Evolutionary conservation across 2,329 filamentous ascomycete species (phyloP).

Genomic region (Plenodomus tracheiphilus): DNA sequence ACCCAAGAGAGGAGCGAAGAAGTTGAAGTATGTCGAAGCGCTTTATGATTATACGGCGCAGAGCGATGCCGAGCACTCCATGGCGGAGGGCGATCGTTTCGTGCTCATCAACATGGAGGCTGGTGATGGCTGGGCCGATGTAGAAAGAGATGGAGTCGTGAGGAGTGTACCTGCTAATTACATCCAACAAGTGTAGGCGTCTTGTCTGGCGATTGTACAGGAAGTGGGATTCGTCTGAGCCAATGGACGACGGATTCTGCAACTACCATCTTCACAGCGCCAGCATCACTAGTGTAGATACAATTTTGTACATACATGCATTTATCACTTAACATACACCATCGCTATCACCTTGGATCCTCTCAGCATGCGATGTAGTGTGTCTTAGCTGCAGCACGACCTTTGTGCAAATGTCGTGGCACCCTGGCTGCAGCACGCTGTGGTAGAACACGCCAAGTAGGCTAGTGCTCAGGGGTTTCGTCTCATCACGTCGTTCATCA

Average conservation of each 20-base stretch:
- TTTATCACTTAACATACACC: neutral
- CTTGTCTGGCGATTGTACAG: neutral
- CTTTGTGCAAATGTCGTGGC: constrained; percentile 6
- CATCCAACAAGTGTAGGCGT: constrained; percentile 68
- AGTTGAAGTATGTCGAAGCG: constrained; percentile 89
- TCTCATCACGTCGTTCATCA: neutral
- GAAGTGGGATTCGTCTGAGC: constrained; percentile 3
- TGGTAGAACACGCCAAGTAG: neutral
- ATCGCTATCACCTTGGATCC: neutral
- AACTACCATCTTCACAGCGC: neutral
- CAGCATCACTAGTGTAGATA: neutral
- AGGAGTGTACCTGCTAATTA: constrained; percentile 95
- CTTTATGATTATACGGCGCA: constrained; percentile 89
- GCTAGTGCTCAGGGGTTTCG: neutral
- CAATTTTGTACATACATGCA: constrained; percentile 9
- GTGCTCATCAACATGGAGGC: constrained; percentile 85
- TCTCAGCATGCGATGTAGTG: neutral
- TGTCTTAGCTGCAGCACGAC: neutral
- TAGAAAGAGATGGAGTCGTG: constrained; percentile 84
- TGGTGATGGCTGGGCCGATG: constrained; percentile 95
- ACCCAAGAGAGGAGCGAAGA: constrained; percentile 87
- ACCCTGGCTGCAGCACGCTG: constrained; percentile 1
- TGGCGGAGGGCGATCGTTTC: constrained; percentile 88
- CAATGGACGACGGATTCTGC: neutral
- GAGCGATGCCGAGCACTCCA: constrained; percentile 84